A percentile compares a stretch with the other conserved stretches of the same genome.
Conservation (phyloP, 352 stramenopile species). For the Pythium dissimile region DNA sequence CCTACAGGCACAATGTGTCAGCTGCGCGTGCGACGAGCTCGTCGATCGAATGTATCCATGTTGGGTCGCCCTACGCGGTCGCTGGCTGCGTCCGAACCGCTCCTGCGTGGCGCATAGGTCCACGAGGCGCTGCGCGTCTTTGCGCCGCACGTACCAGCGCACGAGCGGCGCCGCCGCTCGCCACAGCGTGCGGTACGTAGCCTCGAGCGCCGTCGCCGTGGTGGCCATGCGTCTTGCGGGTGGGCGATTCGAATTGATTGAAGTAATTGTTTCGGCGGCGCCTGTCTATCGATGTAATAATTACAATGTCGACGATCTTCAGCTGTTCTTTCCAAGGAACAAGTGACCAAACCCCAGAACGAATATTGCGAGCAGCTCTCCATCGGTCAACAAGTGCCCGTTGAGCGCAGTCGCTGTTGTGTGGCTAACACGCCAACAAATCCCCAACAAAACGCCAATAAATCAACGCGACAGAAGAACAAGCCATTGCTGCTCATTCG, state of each 20-base stretch:
- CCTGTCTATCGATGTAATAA: not conserved
- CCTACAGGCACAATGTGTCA: too few species aligned
- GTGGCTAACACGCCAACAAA: too few species aligned
- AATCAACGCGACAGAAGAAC: too few species aligned
- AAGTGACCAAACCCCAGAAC: too few species aligned
- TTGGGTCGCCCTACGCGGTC: conserved; percentile 25
- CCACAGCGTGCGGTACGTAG: conserved; percentile 54
- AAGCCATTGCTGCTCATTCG: not conserved
- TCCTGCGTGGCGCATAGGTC: conserved; percentile 32
- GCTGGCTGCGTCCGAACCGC: conserved; percentile 45
- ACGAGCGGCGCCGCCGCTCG: conserved; percentile 44
- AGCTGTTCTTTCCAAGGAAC: not conserved
- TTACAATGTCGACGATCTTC: too few species aligned
- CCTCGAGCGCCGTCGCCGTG: not conserved
- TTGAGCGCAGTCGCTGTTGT: too few species aligned
- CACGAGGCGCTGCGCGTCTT: conserved; percentile 41
- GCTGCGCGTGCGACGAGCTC: not conserved
- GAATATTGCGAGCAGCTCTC: too few species aligned
- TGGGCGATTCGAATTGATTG: not conserved
- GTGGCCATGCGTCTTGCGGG: too few species aligned
- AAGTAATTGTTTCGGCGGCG: conserved; percentile 1
- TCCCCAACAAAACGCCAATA: too few species aligned
- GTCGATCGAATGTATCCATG: not conserved
- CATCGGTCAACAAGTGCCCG: too few species aligned
- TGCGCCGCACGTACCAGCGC: conserved; percentile 47